Base-by-base conservation (phyloP, 805 yeast genomes). In the Schwanniomyces occidentalis region DNA sequence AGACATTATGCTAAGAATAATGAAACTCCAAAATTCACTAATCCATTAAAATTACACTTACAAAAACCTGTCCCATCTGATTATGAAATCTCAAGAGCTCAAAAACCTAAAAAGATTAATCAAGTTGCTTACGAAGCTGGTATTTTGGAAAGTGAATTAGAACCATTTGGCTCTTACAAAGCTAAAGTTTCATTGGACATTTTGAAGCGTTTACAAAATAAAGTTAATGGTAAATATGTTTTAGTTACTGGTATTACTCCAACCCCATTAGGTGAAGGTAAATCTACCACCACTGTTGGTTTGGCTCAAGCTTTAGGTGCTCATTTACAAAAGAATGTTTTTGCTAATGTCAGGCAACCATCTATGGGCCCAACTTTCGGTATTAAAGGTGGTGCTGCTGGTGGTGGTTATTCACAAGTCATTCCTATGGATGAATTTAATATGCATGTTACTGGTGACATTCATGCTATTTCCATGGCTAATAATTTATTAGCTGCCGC, bases 291-390 rank as follows among this genome's bases (percentile, higher is more conserved):
- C 25, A 84, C 93, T 3, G 80, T 84, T 60, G 93, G 93, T 45
- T 68, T 84, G 47, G 86, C 85, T 12, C 91, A 84, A 63, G 89
- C 90, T 10, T 64, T 84, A 41, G 85, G 89, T 44, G 89, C 89
- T 24, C 89, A 82, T 52, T 66, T 84, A 58, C 71, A 76, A 34
- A 71, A 76, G 47, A 78, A 82, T 40, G 82, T 82, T 9, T 74
- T 84, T 54, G 93, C 91, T 45, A 84, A 83, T 55, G 93, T 84
- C 34, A 77, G 93, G 71, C 93, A 84, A 58, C 93, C 93, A 16
- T 81, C 89, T 6, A 82, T 84, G 90, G 93, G 93, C 37, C 93
- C 93, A 45, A 84, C 93, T 13, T 84, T 84, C 52, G 93, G 93
- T 65, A 82, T 84, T 48, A 84, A 84, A 60, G 93, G 93, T 63